Evolutionary conservation across 2,329 filamentous ascomycete genomes (phyloP).

Genomic region (Colletotrichum navitas): DNA sequence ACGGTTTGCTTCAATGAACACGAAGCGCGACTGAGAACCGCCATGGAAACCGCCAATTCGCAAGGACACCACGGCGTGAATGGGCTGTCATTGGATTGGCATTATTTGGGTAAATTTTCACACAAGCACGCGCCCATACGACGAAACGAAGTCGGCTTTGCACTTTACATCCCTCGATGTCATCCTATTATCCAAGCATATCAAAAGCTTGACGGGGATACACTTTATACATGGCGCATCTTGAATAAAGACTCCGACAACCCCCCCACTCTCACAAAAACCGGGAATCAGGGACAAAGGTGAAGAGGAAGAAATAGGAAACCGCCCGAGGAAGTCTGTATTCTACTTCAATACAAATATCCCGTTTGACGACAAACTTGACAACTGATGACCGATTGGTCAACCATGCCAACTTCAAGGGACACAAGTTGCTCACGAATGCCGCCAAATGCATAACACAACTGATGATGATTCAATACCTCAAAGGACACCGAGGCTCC

Average conservation of each 20-base stretch:
- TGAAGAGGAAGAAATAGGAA: background rate
- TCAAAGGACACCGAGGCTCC: slow-evolving; percentile 46
- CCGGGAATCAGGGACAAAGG: background rate
- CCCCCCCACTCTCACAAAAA: background rate
- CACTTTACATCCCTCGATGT: slow-evolving; percentile 9
- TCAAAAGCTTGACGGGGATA: slow-evolving; percentile 26
- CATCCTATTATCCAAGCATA: slow-evolving; percentile 19
- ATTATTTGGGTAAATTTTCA: background rate
- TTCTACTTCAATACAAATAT: slow-evolving; percentile 28
- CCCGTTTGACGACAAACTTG: slow-evolving; percentile 21
- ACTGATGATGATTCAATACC: slow-evolving; percentile 41
- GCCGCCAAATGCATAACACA: slow-evolving; percentile 28
- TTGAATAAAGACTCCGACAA: slow-evolving; percentile 6
- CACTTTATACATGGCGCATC: background rate
- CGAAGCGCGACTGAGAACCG: background rate
- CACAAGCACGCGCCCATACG: background rate
- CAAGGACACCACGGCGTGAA: background rate
- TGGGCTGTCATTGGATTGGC: background rate
- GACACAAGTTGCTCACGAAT: slow-evolving; percentile 25
- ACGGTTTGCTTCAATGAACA: slow-evolving; percentile 45
- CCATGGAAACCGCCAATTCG: too few species aligned
- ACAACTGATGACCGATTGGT: slow-evolving; percentile 18
- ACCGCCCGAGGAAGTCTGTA: slow-evolving; percentile 10
- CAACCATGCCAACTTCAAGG: slow-evolving; percentile 27
- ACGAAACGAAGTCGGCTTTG: slow-evolving; percentile 3